Evolutionary conservation across 169 alveolate species (phyloP).

Genomic region (Miamiensis avidus): DNA sequence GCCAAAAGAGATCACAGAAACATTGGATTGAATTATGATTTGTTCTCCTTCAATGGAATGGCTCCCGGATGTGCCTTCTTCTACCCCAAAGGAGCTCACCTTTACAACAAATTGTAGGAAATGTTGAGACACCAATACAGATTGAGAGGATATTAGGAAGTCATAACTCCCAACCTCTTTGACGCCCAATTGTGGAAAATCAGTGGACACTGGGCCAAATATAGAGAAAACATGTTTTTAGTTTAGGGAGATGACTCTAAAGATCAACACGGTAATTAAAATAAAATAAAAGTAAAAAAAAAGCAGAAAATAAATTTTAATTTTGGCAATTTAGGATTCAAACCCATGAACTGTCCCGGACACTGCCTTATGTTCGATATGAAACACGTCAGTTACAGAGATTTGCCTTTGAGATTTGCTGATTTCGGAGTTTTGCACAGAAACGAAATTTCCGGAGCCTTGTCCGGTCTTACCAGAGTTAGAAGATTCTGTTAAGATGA

Average conservation of each 20-base stretch:
- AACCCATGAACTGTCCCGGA: conserved; percentile 99
- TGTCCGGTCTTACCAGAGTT: conserved; percentile 97
- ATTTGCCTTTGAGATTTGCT: conserved; percentile 97
- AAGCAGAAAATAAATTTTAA: too few species aligned
- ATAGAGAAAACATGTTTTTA: conserved; percentile 87
- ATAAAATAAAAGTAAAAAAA: too few species aligned
- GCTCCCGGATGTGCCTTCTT: conserved; percentile 95
- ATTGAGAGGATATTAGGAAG: conserved; percentile 92
- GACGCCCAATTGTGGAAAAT: conserved; percentile 96
- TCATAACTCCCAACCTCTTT: conserved; percentile 96
- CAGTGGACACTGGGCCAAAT: conserved; percentile 99
- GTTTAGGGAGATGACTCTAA: conserved; percentile 41
- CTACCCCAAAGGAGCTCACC: conserved; percentile 96
- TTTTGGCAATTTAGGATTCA: too few species aligned
- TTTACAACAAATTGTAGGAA: conserved; percentile 95
- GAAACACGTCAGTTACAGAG: conserved; percentile 92
- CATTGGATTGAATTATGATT: conserved; percentile 92
- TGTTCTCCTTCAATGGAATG: conserved; percentile 94
- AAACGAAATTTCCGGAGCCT: conserved; percentile 98
- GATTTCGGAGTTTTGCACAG: conserved; percentile 99
- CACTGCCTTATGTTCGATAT: conserved; percentile 96
- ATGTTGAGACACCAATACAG: conserved; percentile 92
- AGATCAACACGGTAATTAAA: not conserved
- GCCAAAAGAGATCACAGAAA: conserved; percentile 98
- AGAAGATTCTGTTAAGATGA: conserved; percentile 99